Conservation (phyloP, 23 red algal genomes). For the Gracilaria domingensis region DNA sequence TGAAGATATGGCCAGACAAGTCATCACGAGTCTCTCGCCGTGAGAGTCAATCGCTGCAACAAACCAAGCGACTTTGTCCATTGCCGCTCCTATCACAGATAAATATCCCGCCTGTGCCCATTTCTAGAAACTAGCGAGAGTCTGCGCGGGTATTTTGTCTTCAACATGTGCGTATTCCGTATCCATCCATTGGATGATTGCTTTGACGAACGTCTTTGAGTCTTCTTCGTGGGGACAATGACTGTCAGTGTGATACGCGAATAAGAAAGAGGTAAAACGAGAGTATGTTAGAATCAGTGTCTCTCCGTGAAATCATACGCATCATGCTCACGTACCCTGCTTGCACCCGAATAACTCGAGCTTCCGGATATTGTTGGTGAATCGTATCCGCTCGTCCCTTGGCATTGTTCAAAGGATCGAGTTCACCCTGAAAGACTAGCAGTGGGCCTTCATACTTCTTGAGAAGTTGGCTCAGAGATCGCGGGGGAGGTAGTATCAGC, state of each 20-base stretch:
- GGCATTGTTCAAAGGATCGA: slow-evolving; percentile 82
- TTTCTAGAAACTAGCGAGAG: not conserved
- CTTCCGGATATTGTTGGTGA: slow-evolving; percentile 24
- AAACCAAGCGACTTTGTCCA: too few relatives aligned
- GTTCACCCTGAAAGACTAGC: slow-evolving; percentile 76
- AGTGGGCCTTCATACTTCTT: slow-evolving; percentile 66
- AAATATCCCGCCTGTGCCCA: not conserved
- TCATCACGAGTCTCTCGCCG: slow-evolving; percentile 6
- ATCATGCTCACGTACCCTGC: slow-evolving; percentile 68
- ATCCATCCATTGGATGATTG: slow-evolving; percentile 53
- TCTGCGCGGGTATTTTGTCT: not conserved
- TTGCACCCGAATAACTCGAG: slow-evolving; percentile 58
- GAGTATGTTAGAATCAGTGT: not conserved
- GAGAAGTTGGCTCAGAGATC: slow-evolving; percentile 68
- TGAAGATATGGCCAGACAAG: slow-evolving; percentile 16
- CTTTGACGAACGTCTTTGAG: slow-evolving; percentile 32
- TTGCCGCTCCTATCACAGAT: not conserved
- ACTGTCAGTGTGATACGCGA: slow-evolving; percentile 19
- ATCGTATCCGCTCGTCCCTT: slow-evolving; percentile 57
- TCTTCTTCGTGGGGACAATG: slow-evolving; percentile 72
- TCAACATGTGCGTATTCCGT: not conserved
- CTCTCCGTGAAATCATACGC: not conserved
- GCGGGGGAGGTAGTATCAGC: slow-evolving; percentile 58
- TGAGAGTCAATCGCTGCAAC: not conserved
- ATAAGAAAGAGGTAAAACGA: not conserved